Conservation (phyloP, 805 yeast genomes). For the Debaryomyces castellii region DNA sequence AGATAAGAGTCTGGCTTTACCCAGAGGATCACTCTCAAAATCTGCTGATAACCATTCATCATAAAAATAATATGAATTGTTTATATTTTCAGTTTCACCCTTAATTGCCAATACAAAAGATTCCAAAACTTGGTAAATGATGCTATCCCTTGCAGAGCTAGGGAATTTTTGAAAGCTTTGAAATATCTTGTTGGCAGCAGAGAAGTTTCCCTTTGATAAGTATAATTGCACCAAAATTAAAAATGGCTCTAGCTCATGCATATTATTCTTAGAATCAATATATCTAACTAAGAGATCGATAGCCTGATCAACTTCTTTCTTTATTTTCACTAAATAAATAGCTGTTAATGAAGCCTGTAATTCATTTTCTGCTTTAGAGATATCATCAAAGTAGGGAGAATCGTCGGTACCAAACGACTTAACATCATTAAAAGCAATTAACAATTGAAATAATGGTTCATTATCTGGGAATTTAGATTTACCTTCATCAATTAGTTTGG, state of each 20-base stretch:
- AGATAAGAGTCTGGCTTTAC: slow-evolving; percentile 39
- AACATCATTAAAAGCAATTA: slow-evolving; percentile 45
- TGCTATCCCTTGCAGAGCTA: slow-evolving; percentile 52
- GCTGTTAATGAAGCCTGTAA: slow-evolving; percentile 43
- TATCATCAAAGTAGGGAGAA: slow-evolving; percentile 42
- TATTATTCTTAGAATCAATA: slow-evolving; percentile 18
- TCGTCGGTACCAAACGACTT: slow-evolving; percentile 43
- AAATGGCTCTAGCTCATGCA: slow-evolving; percentile 40
- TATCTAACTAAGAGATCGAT: slow-evolving; percentile 29
- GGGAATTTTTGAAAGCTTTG: slow-evolving; percentile 33
- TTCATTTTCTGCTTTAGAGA: slow-evolving; percentile 32
- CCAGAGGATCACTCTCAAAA: slow-evolving; percentile 35
- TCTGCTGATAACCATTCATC: slow-evolving; percentile 73
- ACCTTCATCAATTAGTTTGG: slow-evolving; percentile 36
- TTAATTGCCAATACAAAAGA: slow-evolving; percentile 54
- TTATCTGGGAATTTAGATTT: slow-evolving; percentile 32
- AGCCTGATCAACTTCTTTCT: slow-evolving; percentile 37
- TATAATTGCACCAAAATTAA: slow-evolving; percentile 40
- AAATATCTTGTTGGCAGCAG: slow-evolving; percentile 33
- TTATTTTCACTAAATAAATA: slow-evolving; percentile 35
- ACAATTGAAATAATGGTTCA: slow-evolving; percentile 33
- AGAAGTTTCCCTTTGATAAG: slow-evolving; percentile 35
- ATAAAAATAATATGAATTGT: slow-evolving; percentile 54
- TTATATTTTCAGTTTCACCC: slow-evolving; percentile 43
- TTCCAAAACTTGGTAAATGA: slow-evolving; percentile 76